These are phyloP conservation scores for Eucalyptus caleyi DNA, from an alignment of 345 rosid species.

Conservation along the genomic window DNA sequence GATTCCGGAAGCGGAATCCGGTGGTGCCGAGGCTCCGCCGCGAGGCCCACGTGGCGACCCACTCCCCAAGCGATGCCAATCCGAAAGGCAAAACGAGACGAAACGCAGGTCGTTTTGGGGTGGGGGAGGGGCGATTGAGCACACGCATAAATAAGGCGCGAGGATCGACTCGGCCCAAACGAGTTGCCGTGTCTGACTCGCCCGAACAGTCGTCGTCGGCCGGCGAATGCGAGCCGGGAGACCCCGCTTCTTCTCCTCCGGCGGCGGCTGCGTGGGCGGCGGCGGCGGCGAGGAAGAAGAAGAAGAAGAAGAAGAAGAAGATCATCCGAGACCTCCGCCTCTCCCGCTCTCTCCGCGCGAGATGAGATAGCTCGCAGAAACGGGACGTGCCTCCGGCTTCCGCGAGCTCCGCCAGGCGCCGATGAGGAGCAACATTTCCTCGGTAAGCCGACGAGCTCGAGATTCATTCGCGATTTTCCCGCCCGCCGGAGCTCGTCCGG, in stretches of 20 bases:
- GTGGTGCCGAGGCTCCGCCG: background rate
- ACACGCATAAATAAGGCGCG: background rate
- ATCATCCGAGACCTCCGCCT: background rate
- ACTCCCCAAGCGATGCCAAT: background rate
- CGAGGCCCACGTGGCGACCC: background rate
- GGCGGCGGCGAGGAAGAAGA: background rate
- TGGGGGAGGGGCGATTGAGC: background rate
- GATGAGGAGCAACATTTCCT: background rate
- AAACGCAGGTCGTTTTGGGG: background rate
- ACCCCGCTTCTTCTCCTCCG: background rate
- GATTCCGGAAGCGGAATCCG: background rate
- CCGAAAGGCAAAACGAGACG: no score
- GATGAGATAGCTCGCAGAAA: background rate
- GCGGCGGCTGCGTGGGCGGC: background rate
- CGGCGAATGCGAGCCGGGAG: background rate
- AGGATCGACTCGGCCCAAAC: background rate
- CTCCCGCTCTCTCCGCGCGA: background rate
- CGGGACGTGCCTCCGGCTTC: background rate
- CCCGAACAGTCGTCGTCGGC: background rate
- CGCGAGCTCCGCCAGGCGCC: background rate
- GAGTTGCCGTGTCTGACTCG: background rate
- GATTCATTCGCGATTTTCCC: background rate
- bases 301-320: background rate
- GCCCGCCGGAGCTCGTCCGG: background rate
- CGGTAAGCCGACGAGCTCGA: background rate